phyloP scores from a whole-genome alignment of 768 basidiomycete species.

The Rubroboletus satanas region DNA sequence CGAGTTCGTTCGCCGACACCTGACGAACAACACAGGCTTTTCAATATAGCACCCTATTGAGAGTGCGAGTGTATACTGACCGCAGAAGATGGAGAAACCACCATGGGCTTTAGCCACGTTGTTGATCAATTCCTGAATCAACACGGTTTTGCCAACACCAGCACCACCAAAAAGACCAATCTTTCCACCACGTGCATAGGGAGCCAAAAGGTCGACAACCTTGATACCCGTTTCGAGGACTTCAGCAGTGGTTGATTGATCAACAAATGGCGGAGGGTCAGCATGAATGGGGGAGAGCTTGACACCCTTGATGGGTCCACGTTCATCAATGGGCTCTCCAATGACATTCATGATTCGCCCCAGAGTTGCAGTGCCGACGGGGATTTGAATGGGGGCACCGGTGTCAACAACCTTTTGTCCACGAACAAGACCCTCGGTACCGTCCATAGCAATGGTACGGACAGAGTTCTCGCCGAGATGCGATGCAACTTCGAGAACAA shows the following conservation, averaged over 20 bases:
- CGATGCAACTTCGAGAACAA: conserved; percentile 98
- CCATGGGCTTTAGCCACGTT: conserved; percentile 99
- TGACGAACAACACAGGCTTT: conserved; percentile 26
- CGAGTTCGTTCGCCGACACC: conserved; percentile 99
- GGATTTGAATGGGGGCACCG: conserved; percentile 93
- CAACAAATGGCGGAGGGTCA: conserved; percentile 95
- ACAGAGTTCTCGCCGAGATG: conserved; percentile 99
- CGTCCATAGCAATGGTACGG: conserved; percentile 99
- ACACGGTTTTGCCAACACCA: conserved; percentile 99
- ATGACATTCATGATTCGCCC: conserved; percentile 99
- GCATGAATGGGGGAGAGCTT: conserved; percentile 92
- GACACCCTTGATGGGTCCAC: conserved; percentile 97
- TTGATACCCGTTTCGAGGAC: conserved; percentile 99
- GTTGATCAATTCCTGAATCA: conserved; percentile 99
- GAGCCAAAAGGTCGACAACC: conserved; percentile 98
- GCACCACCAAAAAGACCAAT: conserved; percentile 99
- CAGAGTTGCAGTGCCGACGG: conserved; percentile 90
- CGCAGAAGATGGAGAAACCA: conserved; percentile 99
- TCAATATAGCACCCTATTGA: neutral
- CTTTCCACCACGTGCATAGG: conserved; percentile 99
- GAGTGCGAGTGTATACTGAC: conserved; percentile 38
- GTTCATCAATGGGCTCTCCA: conserved; percentile 99
- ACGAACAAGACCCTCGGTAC: conserved; percentile 99
- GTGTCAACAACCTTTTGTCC: conserved; percentile 97
- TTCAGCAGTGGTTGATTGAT: conserved; percentile 98